Evolutionary conservation across 441 rosid species (phyloP), one percentile per base, ranked within the genome.

Genomic region (Brassica hybrid): DNA sequence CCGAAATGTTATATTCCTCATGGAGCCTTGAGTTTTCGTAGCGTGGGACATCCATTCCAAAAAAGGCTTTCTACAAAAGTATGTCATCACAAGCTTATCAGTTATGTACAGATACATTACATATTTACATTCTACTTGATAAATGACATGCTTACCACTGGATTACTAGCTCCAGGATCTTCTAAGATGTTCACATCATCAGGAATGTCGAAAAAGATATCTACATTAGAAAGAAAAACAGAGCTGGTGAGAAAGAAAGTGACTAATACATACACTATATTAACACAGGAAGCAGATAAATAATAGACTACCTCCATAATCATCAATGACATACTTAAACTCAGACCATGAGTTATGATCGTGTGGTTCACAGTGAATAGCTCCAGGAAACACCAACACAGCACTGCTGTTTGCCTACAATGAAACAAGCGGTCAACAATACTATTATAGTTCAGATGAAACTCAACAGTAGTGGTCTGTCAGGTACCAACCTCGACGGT

Each of bases 291-390:
- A 63, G 72, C 27, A 7, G 0, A 57, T 8, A 34, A 8, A 14
- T 11, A 11, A 57, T 72, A 59, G 80, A 69, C 83, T 10, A 92
- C 98, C 98, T 90, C 98, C 97, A 84, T 88, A 92, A 78, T 91
- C 97, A 83, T 94, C 98, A 79, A 91, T 67, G 72, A 92, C 88
- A 78, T 91, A 92, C 71, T 81, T 89, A 81, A 84, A 88, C 32
- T 92, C 96, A 7, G 94, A 86, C 97, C 98, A 94, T 9, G 97
- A 86, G 65, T 81, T 90, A 59, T 86, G 91, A 78, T 87, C 94
- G 63, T 94, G 96, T 36, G 97, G 98, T 82, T 92, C 98, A 80
- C 86, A 67, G 73, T 94, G 98, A 45, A 92, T 89, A 0, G 81
- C 79, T 77, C 96, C 97, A 25, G 97, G 97, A 79, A 94, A 94